Evolutionary conservation across 2,329 filamentous ascomycete species (phyloP), one percentile per base, ranked within the genome.

Genomic region (Aspergillus novoparasiticus): DNA sequence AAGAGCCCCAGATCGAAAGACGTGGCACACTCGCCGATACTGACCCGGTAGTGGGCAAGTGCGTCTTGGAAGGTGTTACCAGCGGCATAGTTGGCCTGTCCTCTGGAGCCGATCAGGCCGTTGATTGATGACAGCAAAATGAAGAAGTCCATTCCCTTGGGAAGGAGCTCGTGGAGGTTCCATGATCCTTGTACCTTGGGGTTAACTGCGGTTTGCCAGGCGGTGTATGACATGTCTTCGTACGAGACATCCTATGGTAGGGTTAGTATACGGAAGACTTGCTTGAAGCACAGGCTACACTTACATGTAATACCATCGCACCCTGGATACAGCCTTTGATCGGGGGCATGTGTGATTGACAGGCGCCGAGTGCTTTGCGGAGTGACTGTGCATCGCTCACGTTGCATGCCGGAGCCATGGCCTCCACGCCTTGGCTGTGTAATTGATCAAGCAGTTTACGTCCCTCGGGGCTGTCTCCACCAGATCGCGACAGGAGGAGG

Each of bases 41-140:
- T 45, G 12, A 63, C 34, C 6, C 75, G 74, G 26, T 74, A 64
- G 30, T 61, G 66, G 0, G 74, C 75, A 12, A 78, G 63, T 4
- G 71, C 71, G 45, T 77, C 75, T 56, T 78, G 70, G 66, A 73
- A 80, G 1, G 75, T 71, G 59, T 74, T 73, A n/a, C 69, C 77
- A 10, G 77, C 75, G 1, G 72, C 71, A 62, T 80, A 80, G 62
- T 78, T 81, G 6, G 81, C 75, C 56, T 84, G 72, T 6, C 78
- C 77, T 3, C 76, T 62, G 41, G 80, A 79, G 4, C 82, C 82
- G 3, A 80, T 67, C 23, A 84, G 66, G 1, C 76, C 76, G 46
- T 77, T 73, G 4, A 75, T 60, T 2, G 78, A 80, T 0, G 76
- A 78, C 4, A 79, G 67, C 59, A 76, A 69, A 56, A 79, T 59